Base-by-base conservation (phyloP, 2,329 filamentous ascomycete species). In the Fusarium sp. region DNA sequence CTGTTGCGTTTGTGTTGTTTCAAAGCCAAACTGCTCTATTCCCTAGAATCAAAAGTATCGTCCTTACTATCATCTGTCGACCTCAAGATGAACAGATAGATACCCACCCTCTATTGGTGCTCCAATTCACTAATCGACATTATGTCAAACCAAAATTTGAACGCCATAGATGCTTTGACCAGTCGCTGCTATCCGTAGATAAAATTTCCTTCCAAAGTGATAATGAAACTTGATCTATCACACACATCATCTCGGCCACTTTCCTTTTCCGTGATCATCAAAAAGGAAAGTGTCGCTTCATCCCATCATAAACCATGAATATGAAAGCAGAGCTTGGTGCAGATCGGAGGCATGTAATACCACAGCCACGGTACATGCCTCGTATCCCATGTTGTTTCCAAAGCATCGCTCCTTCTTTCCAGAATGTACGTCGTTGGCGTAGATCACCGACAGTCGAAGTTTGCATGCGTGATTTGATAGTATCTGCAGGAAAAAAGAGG, bases 311-410 rank as follows among this genome's bases (percentile, higher is more conserved):
- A 69, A 98, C 91, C 69, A 96, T 95, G 79, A 99, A 99, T 68
- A 99, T 99, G 79, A 98, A 94, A 12, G 96, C 96, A n/a, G 95
- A 98, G 81, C 95, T 98, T 6, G 96, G 96, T 37, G 94, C 95
- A 39, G 94, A 93, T 68, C 96, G 89, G 37, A 91, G 86, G 49
- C 96, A 94, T 1, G 96, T 99, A 73, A 99, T 96, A 37, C 96
- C 96, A 77, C 96, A 99, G 7, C 96, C 96, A 59, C 95, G 90
- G 80, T 99, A 99, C 80, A 98, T 85, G 4, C 94, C 95, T 72
- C 89, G 91, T 25, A 98, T 66, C 0, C 96, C 96, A 66, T 95
- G 91, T 77, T 94, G 89, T 68, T 86, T 88, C 92, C 94, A 99
- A n/a, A 98, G 82, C 21, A 89, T 86, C 63, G 83, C 87, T 1